Evolutionary conservation across 495 filamentous ascomycete genomes (phyloP).

Genomic region (Tuber borchii): DNA sequence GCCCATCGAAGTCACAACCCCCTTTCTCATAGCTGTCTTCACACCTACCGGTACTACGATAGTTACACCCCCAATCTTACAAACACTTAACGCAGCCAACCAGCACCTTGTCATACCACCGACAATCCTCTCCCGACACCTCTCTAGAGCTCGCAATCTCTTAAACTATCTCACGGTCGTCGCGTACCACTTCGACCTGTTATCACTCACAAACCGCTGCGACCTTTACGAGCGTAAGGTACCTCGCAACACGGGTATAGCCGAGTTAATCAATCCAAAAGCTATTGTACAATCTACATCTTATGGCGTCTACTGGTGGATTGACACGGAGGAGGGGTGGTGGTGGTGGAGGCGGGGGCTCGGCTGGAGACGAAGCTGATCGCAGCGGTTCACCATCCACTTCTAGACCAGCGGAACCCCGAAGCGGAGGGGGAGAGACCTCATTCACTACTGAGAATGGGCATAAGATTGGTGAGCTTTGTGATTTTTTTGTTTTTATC

Average conservation of each 20-base stretch:
- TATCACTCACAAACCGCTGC: conserved; percentile 8
- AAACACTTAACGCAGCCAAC: not conserved
- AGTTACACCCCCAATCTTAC: not conserved
- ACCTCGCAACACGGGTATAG: not conserved
- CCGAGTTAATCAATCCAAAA: not conserved
- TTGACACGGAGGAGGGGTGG: conserved; percentile 62
- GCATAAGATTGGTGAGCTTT: conserved; percentile 65
- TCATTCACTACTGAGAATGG: conserved; percentile 92
- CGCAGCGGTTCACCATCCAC: conserved; percentile 65
- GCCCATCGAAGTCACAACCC: not conserved
- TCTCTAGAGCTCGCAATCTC: conserved; percentile 9
- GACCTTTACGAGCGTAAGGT: not conserved
- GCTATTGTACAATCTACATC: conserved; percentile 13
- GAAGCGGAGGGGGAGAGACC: conserved; percentile 59
- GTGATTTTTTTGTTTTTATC: not conserved
- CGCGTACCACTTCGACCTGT: conserved; percentile 16
- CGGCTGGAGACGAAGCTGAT: conserved; percentile 52
- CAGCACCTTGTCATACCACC: not conserved
- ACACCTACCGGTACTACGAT: not conserved
- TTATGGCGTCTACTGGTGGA: conserved; percentile 62
- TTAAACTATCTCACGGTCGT: conserved; percentile 4
- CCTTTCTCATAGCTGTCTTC: not conserved
- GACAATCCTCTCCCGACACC: conserved; percentile 5
- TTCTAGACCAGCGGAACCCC: conserved; percentile 55
- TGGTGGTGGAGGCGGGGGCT: conserved; percentile 46